Evolutionary conservation across 345 rosid species (phyloP), one percentile per base, ranked within the genome.

Genomic region (Pistacia vera): DNA sequence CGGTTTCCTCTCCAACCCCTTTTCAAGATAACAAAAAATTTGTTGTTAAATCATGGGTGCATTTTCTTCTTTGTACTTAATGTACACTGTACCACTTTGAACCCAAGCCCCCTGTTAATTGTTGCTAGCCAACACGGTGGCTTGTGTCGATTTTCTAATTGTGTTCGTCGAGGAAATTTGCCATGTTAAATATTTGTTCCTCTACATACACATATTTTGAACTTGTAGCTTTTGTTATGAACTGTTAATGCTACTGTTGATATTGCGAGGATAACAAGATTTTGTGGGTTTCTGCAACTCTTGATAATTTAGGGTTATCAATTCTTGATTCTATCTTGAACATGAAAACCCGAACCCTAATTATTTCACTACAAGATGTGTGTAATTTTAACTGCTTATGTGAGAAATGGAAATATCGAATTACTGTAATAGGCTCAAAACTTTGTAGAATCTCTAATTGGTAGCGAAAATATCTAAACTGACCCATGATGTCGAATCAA

Each of bases 11-110:
- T 68, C 76, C 70, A 74, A 74, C 66, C 72, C 64, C 76, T 54
- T 54, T 65, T 66, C 25, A 60, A 63, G 84, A 49, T 78, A 86
- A 79, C 78, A 70, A 78, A 57, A 52, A 0, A 73, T 83, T 84
- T 77, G 84, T 79, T 89, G 87, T 75, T 75, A 67, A 80, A 76
- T 57, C 79, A 38, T 54, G 85, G 85, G 80, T 86, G 81, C 68
- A 63, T 87, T 79, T 85, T 79, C 80, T 81, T 73, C 75, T 71
- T 57, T 73, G 76, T 75, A 58, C 73, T 72, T 84, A 64, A 35
- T 71, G 77, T 85, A 82, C 81, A 80, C 63, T 74, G 74, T 58
- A 25, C 68, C 56, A 4, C 64, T 66, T 51, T 65, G 69, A 46
- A 71, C 57, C 78, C 66, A 57, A 76, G 80, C 75, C 68, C 69